Evolutionary conservation across 345 rosid species (phyloP), one percentile per base, ranked within the genome.

Genomic region (Camelina sativa): DNA sequence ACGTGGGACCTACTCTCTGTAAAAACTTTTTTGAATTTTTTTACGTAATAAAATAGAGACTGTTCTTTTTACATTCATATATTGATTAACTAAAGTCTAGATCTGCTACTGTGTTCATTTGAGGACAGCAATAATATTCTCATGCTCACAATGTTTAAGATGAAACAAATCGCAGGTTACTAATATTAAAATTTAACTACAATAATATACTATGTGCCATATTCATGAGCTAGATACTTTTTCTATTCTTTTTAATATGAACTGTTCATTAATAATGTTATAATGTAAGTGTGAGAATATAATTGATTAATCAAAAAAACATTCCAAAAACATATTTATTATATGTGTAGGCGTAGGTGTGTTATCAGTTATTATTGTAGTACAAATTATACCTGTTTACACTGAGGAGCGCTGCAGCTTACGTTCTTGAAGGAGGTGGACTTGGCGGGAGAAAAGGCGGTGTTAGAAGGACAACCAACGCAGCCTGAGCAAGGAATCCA

Each of bases 401-500:
- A 94, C 77, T 88, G 86, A 79, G 90, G 71, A 62, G 88, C 82
- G 44, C 54, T 76, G 43, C 98, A 94, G 11, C 81, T 80, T 17
- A 91, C 81, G 46, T 86, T 4, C 73, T 80, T 87, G 84, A 81
- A 94, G 40, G 89, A 77, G 23, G 90, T 81, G 55, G 98, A 91
- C 79, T 69, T 77, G 16, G 56, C 75, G n/a, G 86, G 48, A 48
- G 75, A 59, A 35, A 91, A 91, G 6, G 55, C 78, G 12, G 84
- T 81, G 20, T 76, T 72, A 20, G 86, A 88, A 43, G 96, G 76
- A 81, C 96, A 91, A 9, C 98, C 97, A 38, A 75, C 78, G 75
- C 97, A 94, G 65, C 93, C 95, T 2, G 78, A 76, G 67, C 97
- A 91, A 6, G 97, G 96, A 22, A 94, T 13, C 97, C 89, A 94